Evolutionary conservation across 345 rosid genomes (phyloP).

Genomic region (Luvunga scandens): DNA sequence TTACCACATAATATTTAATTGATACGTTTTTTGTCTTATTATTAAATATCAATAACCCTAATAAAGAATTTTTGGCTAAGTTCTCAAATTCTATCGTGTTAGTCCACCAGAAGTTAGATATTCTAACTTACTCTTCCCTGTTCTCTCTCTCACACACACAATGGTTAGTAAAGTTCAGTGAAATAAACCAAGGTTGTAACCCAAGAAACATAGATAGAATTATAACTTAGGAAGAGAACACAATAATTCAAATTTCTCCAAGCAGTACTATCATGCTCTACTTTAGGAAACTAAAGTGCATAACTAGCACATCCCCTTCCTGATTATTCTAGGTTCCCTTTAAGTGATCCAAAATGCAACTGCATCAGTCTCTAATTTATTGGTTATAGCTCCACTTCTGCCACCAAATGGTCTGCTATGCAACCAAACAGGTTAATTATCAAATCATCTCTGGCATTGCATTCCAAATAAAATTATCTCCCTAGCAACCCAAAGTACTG

Average conservation of each 20-base stretch:
- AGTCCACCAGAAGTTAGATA: not conserved
- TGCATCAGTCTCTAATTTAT: not conserved
- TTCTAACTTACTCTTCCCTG: not conserved
- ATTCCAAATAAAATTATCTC: not conserved
- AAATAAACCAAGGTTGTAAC: not conserved
- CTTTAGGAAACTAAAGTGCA: not conserved
- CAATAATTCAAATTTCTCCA: not conserved
- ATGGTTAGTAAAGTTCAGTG: not conserved
- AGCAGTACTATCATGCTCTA: not conserved
- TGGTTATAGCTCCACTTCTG: not conserved
- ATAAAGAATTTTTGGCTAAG: no score
- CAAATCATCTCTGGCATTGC: not conserved
- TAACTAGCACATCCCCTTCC: not conserved
- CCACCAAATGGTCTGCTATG: not conserved
- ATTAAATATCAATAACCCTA: not conserved
- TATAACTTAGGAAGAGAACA: not conserved
- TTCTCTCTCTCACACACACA: not conserved
- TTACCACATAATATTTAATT: not conserved
- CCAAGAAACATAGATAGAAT: not conserved
- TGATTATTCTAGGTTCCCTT: not conserved
- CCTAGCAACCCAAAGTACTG: not conserved
- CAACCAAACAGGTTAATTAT: not conserved
- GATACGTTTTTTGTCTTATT: not conserved
- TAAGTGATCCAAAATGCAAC: not conserved
- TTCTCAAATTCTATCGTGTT: not conserved